Conservation (phyloP, 129 eudicot species). For the Flaveria bidentis region DNA sequence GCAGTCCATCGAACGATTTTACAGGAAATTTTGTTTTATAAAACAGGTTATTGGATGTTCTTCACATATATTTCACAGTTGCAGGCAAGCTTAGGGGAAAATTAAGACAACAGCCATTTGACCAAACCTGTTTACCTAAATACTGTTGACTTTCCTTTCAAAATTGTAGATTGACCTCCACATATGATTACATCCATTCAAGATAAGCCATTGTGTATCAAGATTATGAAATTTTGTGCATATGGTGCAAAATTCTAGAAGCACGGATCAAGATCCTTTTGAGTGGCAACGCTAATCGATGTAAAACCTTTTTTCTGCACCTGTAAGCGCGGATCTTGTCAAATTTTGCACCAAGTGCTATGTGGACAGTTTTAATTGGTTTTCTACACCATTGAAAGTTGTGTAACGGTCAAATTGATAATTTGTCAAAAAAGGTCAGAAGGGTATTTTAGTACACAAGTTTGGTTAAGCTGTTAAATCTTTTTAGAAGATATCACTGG, state of each 20-base stretch:
- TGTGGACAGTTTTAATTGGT: background rate
- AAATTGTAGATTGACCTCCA: background rate
- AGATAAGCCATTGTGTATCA: background rate
- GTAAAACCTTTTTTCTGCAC: background rate
- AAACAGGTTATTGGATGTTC: slow-evolving; percentile 15
- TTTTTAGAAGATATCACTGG: background rate
- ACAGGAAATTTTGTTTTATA: background rate
- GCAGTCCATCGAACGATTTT: background rate
- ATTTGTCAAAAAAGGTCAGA: background rate
- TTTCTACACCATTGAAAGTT: background rate
- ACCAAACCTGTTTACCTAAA: background rate
- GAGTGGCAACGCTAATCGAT: background rate
- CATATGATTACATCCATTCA: background rate
- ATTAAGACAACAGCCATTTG: background rate
- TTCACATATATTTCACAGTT: slow-evolving; percentile 7
- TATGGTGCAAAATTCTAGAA: background rate
- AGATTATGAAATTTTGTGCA: background rate
- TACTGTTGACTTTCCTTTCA: background rate
- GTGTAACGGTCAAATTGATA: background rate
- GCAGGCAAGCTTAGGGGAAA: background rate
- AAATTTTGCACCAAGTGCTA: background rate
- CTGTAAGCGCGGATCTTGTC: background rate
- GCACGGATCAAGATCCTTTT: background rate
- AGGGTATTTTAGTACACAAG: background rate
- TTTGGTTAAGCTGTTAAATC: background rate